Percentiles rank a stretch among this genome's conserved stretches.
These are phyloP conservation scores for Fomes fomentarius DNA, from an alignment of 1,284 basidiomycete species.

Conservation along the genomic window DNA sequence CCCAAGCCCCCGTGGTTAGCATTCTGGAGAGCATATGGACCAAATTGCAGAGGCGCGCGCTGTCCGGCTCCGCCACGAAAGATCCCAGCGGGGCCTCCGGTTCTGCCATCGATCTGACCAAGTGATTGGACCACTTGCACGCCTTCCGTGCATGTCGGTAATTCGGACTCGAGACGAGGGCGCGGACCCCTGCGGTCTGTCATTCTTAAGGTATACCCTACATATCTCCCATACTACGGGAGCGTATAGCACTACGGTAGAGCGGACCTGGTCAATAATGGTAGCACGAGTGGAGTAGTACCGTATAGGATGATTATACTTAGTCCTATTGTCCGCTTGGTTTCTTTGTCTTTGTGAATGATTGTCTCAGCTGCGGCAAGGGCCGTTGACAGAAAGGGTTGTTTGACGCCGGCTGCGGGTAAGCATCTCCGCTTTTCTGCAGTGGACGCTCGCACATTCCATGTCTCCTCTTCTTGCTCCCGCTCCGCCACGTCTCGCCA, in stretches of 20 bases:
- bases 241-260: not conserved
- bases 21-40: constrained; percentile 48
- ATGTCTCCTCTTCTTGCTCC: not conserved
- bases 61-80: constrained; percentile 4
- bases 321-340: too few species aligned
- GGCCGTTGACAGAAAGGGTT: too few species aligned
- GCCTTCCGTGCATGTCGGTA: not conserved
- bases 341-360: too few species aligned
- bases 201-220: not conserved
- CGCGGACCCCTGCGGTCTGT: constrained; percentile 3
- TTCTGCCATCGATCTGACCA: constrained; percentile 8
- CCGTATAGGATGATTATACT: too few species aligned
- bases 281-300: too few species aligned
- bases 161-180: not conserved
- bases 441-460: not conserved
- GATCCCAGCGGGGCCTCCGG: not conserved
- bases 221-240: too few species aligned
- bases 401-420: too few species aligned
- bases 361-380: too few species aligned
- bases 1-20: constrained; percentile 40
- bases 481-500: constrained; percentile 7
- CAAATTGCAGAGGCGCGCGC: constrained; percentile 41
- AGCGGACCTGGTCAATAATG: too few species aligned
- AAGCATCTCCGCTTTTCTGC: not conserved
- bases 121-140: not conserved